Conservation (phyloP, 495 filamentous ascomycete genomes). For the Penicillium silybi region DNA sequence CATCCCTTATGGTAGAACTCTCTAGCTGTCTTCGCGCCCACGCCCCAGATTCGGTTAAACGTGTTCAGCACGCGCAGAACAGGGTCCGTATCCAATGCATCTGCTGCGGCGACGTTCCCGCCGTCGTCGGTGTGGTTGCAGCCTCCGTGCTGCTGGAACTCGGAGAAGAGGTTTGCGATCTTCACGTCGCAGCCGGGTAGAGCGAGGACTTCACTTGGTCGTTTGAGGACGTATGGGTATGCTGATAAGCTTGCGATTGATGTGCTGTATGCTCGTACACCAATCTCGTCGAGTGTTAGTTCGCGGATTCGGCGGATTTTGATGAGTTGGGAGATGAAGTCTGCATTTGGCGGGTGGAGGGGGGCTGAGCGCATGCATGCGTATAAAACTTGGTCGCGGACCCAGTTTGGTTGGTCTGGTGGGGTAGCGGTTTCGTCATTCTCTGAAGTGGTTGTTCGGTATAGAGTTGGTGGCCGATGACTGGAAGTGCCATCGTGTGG, state of each 20-base stretch:
- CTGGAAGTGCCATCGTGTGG: conserved; percentile 12
- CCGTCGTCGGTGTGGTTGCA: conserved; percentile 31
- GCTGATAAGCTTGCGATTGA: conserved; percentile 79
- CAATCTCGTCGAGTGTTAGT: conserved; percentile 70
- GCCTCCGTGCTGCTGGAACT: conserved; percentile 54
- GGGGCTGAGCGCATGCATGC: conserved; percentile 80
- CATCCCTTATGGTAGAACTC: conserved; percentile 77
- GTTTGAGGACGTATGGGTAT: conserved; percentile 64
- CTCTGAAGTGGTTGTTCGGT: conserved; percentile 69
- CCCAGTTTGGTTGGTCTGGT: conserved; percentile 67
- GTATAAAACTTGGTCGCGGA: conserved; percentile 61
- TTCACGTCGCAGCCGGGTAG: conserved; percentile 82
- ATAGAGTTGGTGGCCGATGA: conserved; percentile 41
- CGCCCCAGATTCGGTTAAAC: conserved; percentile 86
- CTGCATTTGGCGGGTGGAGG: conserved; percentile 63
- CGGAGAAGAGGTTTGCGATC: conserved; percentile 71
- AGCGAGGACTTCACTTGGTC: conserved; percentile 56
- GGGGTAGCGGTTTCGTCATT: conserved; percentile 50
- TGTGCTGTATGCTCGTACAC: conserved; percentile 82
- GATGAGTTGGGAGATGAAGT: conserved; percentile 70
- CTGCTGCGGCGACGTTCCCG: conserved; percentile 58
- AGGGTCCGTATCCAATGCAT: conserved; percentile 60
- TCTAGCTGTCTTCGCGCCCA: conserved; percentile 76
- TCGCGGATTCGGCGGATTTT: conserved; percentile 69
- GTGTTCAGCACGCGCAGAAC: conserved; percentile 57